Conservation (phyloP, 169 alveolate species). For the Eimeria tenella region DNA sequence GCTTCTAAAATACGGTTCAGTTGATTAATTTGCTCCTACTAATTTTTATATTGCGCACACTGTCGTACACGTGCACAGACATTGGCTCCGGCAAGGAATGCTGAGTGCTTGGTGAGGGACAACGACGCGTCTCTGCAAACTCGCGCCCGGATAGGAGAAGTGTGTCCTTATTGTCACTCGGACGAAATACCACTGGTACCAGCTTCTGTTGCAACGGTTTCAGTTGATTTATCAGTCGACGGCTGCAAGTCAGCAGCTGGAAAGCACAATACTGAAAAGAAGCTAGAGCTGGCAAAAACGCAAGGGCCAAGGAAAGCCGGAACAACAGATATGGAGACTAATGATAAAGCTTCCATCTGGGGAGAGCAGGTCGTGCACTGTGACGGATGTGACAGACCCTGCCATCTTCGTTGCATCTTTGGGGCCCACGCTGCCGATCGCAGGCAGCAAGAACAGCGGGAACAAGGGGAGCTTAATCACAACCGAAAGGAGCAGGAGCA, state of each 20-base stretch:
- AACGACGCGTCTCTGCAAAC: slow-evolving; percentile 66
- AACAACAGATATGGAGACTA: neutral
- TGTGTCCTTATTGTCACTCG: slow-evolving; percentile 78
- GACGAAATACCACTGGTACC: slow-evolving; percentile 65
- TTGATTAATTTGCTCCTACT: neutral
- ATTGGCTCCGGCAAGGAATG: slow-evolving; percentile 65
- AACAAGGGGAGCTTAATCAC: neutral
- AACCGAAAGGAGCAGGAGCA: neutral
- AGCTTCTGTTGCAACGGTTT: neutral
- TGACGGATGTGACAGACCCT: slow-evolving; percentile 88
- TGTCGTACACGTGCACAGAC: neutral
- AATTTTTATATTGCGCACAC: no score
- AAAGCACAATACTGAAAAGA: neutral
- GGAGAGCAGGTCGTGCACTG: slow-evolving; percentile 83
- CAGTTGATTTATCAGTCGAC: neutral
- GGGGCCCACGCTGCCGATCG: slow-evolving; percentile 33
- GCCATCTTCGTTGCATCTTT: slow-evolving; percentile 83
- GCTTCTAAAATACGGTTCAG: neutral
- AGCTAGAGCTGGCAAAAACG: slow-evolving; percentile 31
- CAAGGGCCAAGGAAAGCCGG: neutral
- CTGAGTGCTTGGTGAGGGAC: slow-evolving; percentile 67
- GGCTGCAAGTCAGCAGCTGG: slow-evolving; percentile 39
- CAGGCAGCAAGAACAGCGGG: slow-evolving; percentile 6
- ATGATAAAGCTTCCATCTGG: neutral
- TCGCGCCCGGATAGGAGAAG: slow-evolving; percentile 75